Percentiles rank a stretch among this genome's conserved stretches.
Conservation (phyloP, 345 rosid species). For the Sapria himalayana region DNA sequence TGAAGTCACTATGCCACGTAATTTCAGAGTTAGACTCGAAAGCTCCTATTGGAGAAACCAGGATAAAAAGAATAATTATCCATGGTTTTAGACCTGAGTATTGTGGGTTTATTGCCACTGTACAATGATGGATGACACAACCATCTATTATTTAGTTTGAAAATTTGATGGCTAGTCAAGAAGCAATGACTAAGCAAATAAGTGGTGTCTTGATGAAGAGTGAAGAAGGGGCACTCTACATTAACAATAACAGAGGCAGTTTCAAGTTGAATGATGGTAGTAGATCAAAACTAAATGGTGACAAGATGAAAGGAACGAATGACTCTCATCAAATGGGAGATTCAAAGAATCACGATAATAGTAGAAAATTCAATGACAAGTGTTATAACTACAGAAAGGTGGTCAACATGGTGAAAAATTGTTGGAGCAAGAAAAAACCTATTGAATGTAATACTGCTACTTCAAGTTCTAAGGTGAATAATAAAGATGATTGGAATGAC, state of each 20-base stretch:
- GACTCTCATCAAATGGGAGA: background rate
- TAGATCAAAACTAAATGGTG: background rate
- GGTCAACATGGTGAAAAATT: conserved; percentile 4
- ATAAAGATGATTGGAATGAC: conserved; percentile 8
- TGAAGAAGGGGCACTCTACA: conserved; percentile 5
- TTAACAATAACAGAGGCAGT: background rate
- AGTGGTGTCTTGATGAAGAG: background rate
- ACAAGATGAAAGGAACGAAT: background rate
- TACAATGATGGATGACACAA: conserved; percentile 6
- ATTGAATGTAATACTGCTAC: conserved; percentile 5
- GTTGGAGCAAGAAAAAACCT: conserved; percentile 7
- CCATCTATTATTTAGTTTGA: conserved; percentile 4
- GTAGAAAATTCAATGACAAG: background rate
- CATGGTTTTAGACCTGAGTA: too few relatives aligned
- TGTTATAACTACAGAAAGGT: conserved; percentile 4
- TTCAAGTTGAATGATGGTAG: background rate
- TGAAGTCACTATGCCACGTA: background rate
- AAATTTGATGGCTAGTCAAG: conserved; percentile 2
- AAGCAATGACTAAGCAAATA: conserved; percentile 4
- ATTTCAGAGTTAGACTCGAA: conserved; percentile 1
- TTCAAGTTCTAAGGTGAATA: background rate
- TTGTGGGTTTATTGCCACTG: background rate
- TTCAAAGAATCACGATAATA: background rate
- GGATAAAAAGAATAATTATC: conserved; percentile 3
- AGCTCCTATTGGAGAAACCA: background rate